Percentiles rank a stretch among this genome's conserved stretches.
phyloP scores from a whole-genome alignment of 2,329 filamentous ascomycete genomes.

The Shiraia bambusicola region DNA sequence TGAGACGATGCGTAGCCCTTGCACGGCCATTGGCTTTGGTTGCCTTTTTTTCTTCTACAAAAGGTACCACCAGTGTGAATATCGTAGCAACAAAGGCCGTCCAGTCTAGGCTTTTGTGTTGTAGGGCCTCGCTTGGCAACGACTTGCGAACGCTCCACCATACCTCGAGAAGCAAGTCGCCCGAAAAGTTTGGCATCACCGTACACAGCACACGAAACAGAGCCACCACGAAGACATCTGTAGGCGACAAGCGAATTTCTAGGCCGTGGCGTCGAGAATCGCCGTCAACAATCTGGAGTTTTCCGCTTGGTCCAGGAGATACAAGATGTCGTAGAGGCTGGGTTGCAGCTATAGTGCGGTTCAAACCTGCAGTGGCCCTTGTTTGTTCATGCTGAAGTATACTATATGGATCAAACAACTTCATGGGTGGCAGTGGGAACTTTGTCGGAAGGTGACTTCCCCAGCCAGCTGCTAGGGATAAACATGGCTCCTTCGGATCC shows the following conservation, averaged over 20 bases:
- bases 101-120: conserved; percentile 34
- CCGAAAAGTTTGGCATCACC: conserved; percentile 39
- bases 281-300: conserved; percentile 37
- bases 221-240: conserved; percentile 28
- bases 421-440: conserved; percentile 28
- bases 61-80: conserved; percentile 42
- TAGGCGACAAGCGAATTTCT: conserved; percentile 34
- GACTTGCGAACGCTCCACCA: conserved; percentile 43
- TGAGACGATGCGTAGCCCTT: conserved; percentile 26
- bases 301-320: conserved; percentile 27
- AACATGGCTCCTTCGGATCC: conserved; percentile 18
- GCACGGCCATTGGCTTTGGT: conserved; percentile 20
- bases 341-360: conserved; percentile 30
- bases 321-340: conserved; percentile 26
- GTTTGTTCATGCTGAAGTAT: conserved; percentile 29
- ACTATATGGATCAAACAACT: conserved; percentile 38
- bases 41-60: conserved; percentile 35
- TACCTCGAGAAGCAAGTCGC: conserved; percentile 41
- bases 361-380: conserved; percentile 36
- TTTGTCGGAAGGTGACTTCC: conserved; percentile 37
- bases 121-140: conserved; percentile 12
- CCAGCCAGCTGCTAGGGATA: conserved; percentile 42
- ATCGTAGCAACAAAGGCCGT: conserved; percentile 45
- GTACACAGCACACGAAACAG: conserved; percentile 36
- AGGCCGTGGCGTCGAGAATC: conserved; percentile 36